phyloP scores from a whole-genome alignment of 768 basidiomycete genomes.

The Naganishia vaughanmartiniae region DNA sequence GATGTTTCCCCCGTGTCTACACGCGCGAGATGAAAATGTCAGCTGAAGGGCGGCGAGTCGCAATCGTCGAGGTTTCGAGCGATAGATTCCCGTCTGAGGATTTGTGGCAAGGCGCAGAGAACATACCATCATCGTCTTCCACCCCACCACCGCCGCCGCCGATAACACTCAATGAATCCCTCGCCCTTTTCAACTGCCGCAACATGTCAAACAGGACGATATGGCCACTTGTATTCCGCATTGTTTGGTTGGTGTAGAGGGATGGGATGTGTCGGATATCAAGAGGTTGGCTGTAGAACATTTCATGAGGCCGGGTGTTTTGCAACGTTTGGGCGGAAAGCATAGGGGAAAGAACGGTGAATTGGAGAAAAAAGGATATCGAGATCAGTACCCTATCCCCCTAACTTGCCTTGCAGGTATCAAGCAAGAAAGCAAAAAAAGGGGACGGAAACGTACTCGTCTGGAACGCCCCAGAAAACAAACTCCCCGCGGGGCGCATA shows the following conservation, averaged over 20 bases:
- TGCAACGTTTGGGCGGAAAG: no score
- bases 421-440: not conserved
- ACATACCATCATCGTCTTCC: slow-evolving; percentile 6
- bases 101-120: no score
- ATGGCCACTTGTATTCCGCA: slow-evolving; percentile 34
- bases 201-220: slow-evolving; percentile 46
- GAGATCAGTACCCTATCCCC: no score
- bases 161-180: slow-evolving; percentile 13
- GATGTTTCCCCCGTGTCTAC: not conserved
- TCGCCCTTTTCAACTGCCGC: slow-evolving; percentile 38
- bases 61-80: no score
- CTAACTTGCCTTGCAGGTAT: no score
- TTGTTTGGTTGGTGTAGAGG: slow-evolving; percentile 28
- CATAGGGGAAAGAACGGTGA: no score
- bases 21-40: not conserved
- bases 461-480: slow-evolving; percentile 42
- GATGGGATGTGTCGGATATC: slow-evolving; percentile 46
- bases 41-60: no score
- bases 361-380: no score
- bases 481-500: slow-evolving; percentile 46
- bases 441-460: slow-evolving; percentile 31
- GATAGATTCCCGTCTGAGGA: not conserved
- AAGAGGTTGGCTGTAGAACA: slow-evolving; percentile 33
- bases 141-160: not conserved
- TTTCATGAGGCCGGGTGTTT: no score